Evolutionary conservation across 768 basidiomycete genomes (phyloP).

Genomic region (Asterophora lycoperdoides): DNA sequence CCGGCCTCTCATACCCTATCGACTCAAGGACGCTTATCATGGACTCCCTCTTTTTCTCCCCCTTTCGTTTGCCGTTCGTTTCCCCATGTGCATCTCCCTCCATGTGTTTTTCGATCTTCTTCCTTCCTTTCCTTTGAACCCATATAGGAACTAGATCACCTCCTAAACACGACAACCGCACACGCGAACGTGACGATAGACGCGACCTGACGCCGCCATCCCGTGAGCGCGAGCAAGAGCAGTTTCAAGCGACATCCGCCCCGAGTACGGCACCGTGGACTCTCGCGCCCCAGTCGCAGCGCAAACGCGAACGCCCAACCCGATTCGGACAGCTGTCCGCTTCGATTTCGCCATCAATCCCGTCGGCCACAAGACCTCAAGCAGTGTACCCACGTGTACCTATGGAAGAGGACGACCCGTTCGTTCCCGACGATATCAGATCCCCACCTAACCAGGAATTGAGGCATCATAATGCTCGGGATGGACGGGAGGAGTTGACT

Average conservation of each 20-base stretch:
- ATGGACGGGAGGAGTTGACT: conserved; percentile 10
- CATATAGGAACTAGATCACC: conserved; percentile 48
- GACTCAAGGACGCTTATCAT: conserved; percentile 39
- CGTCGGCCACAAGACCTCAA: conserved; percentile 1
- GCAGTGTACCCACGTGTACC: conserved; percentile 2
- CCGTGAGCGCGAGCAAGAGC: conserved; percentile 4
- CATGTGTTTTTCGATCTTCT: conserved; percentile 24
- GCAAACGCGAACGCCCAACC: conserved; percentile 17
- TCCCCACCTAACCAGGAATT: conserved; percentile 9
- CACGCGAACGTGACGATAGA: neutral
- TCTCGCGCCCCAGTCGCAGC: conserved; percentile 10
- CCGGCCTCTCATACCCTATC: conserved; percentile 28
- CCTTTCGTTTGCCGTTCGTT: conserved; percentile 27
- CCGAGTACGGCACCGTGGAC: neutral
- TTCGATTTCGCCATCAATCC: conserved; percentile 1
- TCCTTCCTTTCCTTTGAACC: conserved; percentile 31
- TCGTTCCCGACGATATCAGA: conserved; percentile 20
- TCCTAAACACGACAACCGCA: conserved; percentile 27
- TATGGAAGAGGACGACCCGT: conserved; percentile 20
- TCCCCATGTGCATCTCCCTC: conserved; percentile 24
- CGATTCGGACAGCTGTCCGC: conserved; percentile 22
- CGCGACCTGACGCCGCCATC: conserved; percentile 2
- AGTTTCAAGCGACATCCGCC: neutral
- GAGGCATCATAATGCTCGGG: conserved; percentile 3
- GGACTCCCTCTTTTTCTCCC: conserved; percentile 34